Base-by-base conservation (phyloP, 768 basidiomycete species). In the Suillus spraguei region DNA sequence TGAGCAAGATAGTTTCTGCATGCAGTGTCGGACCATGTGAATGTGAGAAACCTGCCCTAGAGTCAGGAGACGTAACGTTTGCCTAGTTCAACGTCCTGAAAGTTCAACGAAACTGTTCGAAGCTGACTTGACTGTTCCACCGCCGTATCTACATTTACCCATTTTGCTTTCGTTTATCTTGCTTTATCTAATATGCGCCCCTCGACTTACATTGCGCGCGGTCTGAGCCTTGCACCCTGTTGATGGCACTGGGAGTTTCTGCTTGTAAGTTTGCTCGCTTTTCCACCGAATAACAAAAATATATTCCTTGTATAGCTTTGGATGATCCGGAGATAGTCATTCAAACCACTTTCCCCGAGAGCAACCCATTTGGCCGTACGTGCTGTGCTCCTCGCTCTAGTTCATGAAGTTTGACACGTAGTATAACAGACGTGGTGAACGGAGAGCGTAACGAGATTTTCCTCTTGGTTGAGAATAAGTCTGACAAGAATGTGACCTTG, bases 351-450 rank as follows among this genome's bases (percentile, higher is more conserved):
- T 94, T 92, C 73, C 85, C 87, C 17, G 88, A 91, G 66, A 79
- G 80, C 56, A 93, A 94, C 70, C 82, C 86, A 1, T 92, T 93
- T 69, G 88, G 87, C 69, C 90, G 92, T 92, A 74, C 66, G 91
- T 83, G 58, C 60, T 64, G 24, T 46, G 38, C 22, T 22, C 17
- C 13, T 58, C n/a, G 4, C 11, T 28, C 44, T 28, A 32, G 47
- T 8, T 35, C 13, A 35, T 33, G 11, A 41, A 13, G 10, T 38
- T 28, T 46, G 62, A 63, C 42, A 38, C 61, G 59, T 20, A 14
- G 8, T 38, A 62, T 36, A 65, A n/a, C 69, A 94, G 92, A 93
- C 64, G 79, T 94, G 56, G 87, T 94, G 38, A 95, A 95, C 68
- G 92, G 92, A 63, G 90, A 92, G 80, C 86, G 83, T 71, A 95